These are phyloP conservation scores for Cyberlindnera amylophila DNA, from an alignment of 805 yeast species.

Conservation along the genomic window DNA sequence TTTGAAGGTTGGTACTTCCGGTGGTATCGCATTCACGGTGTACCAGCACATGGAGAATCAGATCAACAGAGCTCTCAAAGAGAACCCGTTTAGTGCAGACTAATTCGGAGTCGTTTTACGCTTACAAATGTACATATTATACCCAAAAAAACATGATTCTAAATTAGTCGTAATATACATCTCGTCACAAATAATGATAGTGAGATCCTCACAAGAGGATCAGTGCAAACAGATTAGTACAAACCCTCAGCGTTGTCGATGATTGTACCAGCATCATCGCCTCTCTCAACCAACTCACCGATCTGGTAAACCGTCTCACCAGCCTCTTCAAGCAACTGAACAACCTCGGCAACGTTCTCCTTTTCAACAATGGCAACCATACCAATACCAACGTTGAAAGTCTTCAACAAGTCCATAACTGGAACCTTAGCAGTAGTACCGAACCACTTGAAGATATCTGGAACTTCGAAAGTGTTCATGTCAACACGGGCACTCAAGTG, in stretches of 20 bases:
- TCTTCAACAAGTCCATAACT: conserved; percentile 74
- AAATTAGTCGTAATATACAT: conserved; percentile 4
- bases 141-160: background rate
- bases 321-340: conserved; percentile 48
- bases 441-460: conserved; percentile 90
- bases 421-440: conserved; percentile 92
- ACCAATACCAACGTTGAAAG: conserved; percentile 94
- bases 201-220: too few species aligned
- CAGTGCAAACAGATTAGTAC: conserved; percentile 6
- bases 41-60: conserved; percentile 54
- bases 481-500: conserved; percentile 78
- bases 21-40: conserved; percentile 63
- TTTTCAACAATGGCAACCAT: conserved; percentile 84
- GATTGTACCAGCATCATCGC: conserved; percentile 45
- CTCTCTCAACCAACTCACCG: conserved; percentile 53
- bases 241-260: conserved; percentile 37
- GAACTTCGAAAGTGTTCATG: conserved; percentile 76
- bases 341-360: conserved; percentile 58
- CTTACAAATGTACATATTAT: background rate
- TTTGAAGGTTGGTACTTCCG: conserved; percentile 64
- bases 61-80: conserved; percentile 35
- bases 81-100: conserved; percentile 35
- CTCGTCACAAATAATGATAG: background rate
- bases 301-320: conserved; percentile 75
- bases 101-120: conserved; percentile 10